These are phyloP conservation scores for Cladosporium sp. DNA, from an alignment of 2,329 filamentous ascomycete genomes.

Conservation along the genomic window DNA sequence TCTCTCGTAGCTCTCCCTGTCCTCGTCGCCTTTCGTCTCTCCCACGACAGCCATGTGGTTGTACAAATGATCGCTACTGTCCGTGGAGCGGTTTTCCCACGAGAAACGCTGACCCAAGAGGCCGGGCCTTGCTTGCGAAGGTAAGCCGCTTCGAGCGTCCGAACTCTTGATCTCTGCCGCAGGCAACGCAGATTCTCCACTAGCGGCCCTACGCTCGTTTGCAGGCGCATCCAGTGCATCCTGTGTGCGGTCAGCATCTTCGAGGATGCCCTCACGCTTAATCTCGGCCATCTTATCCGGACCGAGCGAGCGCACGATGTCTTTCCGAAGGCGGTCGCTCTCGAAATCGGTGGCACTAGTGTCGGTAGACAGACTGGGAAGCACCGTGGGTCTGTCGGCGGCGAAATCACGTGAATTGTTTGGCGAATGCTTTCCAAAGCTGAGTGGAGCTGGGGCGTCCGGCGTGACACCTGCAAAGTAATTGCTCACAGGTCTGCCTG, in stretches of 20 bases:
- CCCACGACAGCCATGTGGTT: slow-evolving; percentile 8
- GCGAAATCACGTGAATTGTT: background rate
- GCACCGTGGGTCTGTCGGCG: background rate
- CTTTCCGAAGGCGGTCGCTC: slow-evolving; percentile 66
- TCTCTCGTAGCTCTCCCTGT: slow-evolving; percentile 25
- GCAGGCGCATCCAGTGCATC: slow-evolving; percentile 27
- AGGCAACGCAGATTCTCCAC: slow-evolving; percentile 26
- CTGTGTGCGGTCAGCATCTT: slow-evolving; percentile 23
- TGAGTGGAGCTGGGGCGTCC: slow-evolving; percentile 5
- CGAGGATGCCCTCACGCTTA: slow-evolving; percentile 16
- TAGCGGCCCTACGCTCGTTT: slow-evolving; percentile 20
- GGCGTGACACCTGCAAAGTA: slow-evolving; percentile 18
- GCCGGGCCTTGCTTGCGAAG: slow-evolving; percentile 13
- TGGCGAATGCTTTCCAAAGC: slow-evolving; percentile 6
- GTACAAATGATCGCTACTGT: background rate
- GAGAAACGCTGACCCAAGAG: slow-evolving; percentile 34
- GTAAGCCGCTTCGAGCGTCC: slow-evolving; percentile 13
- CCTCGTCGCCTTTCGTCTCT: slow-evolving; percentile 6
- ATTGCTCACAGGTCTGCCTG: slow-evolving; percentile 15
- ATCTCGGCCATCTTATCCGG: slow-evolving; percentile 34
- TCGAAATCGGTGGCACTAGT: slow-evolving; percentile 55
- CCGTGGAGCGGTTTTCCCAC: slow-evolving; percentile 30
- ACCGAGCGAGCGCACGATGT: slow-evolving; percentile 68
- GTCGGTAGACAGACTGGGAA: slow-evolving; percentile 18
- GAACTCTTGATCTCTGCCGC: slow-evolving; percentile 15